Conservation (phyloP, 495 filamentous ascomycete species). For the Clavariopsis aquatica region DNA sequence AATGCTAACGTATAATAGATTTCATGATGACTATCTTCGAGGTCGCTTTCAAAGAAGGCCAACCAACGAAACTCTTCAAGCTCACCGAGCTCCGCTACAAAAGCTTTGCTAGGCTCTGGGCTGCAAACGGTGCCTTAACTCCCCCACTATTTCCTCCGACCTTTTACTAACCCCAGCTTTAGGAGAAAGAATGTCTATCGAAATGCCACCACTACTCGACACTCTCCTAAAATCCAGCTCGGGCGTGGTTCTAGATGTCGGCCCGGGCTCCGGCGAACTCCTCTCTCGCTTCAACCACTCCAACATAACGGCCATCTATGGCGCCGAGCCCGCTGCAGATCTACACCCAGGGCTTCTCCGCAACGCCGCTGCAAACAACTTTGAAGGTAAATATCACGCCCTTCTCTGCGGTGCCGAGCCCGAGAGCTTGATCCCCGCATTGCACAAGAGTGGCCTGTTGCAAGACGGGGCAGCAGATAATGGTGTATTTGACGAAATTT, state of each 20-base stretch:
- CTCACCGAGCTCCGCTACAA: conserved; percentile 22
- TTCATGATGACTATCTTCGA: conserved; percentile 33
- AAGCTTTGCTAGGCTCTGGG: conserved; percentile 37
- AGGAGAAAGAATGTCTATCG: conserved; percentile 34
- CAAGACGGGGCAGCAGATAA: conserved; percentile 16
- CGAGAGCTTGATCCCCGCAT: conserved; percentile 39
- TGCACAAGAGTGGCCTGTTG: conserved; percentile 39
- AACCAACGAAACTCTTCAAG: conserved; percentile 27
- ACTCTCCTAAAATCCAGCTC: conserved; percentile 30
- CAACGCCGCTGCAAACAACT: conserved; percentile 37
- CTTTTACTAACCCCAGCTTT: not conserved
- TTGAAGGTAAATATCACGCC: conserved; percentile 43
- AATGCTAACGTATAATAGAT: conserved; percentile 9
- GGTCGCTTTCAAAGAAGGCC: conserved; percentile 18
- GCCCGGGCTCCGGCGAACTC: conserved; percentile 45
- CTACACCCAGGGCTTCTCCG: conserved; percentile 41
- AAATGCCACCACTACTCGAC: conserved; percentile 33
- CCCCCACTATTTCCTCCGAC: not conserved
- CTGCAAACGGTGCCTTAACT: conserved; percentile 17
- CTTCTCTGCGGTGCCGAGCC: conserved; percentile 45
- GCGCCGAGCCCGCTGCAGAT: conserved; percentile 43
- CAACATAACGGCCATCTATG: conserved; percentile 41
- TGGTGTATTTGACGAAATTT: conserved; percentile 45
- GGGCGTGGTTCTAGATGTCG: conserved; percentile 45
- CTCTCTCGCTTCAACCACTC: conserved; percentile 31